Evolutionary conservation across 2,329 filamentous ascomycete species (phyloP), one percentile per base, ranked within the genome.

Genomic region (Sclerotinia minor): DNA sequence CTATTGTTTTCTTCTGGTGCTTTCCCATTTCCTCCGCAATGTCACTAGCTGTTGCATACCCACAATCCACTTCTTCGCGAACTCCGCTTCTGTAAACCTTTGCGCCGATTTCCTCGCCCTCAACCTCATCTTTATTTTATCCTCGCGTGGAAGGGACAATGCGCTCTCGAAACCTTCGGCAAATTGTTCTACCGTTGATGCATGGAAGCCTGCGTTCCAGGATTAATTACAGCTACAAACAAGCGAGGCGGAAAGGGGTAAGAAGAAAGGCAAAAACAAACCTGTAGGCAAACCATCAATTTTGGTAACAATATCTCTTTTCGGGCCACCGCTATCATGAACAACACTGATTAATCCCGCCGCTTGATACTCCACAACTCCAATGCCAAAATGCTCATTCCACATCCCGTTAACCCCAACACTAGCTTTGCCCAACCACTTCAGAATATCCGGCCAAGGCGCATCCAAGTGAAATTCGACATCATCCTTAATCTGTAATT

Each of bases 331-430:
- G 63, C 91, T 95, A 78, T 97, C 84, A 75, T 99, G 95, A 11
- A 98, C 95, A 0, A 99, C 94, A 6, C 90, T 89, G 68, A 99
- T 93, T 68, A 99, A 82, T 1, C 95, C 95, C 0, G 95, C 95
- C 5, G 95, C 95, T 77, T 98, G 94, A 77, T 98, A 99, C 81
- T 99, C 95, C 52, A 99, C 95, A 21, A 98, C 94, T 1, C 95
- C 95, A 69, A 99, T 99, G 29, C 95, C 95, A 77, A 99, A 99
- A 79, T 99, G 95, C 81, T 99, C 95, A 78, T 97, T 98, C 94
- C 95, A 99, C 95, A 99, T 99, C 75, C 91, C 92, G 74, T 99
- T 99, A 41, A 96, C 93, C 61, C 95, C 95, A 1, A 99, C 86
- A 24, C 88, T 94, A 5, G 91, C 89, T 70, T 83, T 87, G 65